Conservation (phyloP, 768 basidiomycete genomes). For the Tubosaeta sp. region DNA sequence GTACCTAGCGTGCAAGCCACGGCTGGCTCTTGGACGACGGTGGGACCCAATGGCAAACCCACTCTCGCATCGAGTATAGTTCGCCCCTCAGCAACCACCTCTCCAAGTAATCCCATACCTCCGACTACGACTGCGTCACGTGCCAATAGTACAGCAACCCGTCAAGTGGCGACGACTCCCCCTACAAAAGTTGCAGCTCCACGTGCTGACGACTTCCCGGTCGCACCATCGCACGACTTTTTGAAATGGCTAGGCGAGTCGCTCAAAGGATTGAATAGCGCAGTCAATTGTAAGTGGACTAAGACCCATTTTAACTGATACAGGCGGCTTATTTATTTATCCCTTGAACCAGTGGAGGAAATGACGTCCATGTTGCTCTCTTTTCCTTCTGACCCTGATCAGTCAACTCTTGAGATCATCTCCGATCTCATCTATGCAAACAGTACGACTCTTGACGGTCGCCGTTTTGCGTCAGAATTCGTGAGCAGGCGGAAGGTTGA, state of each 20-base stretch:
- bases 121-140: constrained; percentile 30
- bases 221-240: constrained; percentile 83
- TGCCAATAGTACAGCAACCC: constrained; percentile 34
- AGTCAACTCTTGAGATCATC: constrained; percentile 84
- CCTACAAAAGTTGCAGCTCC: constrained; percentile 25
- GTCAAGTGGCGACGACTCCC: constrained; percentile 34
- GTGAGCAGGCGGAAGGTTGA: constrained; percentile 84
- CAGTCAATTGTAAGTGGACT: constrained; percentile 47
- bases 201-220: constrained; percentile 58
- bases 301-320: not conserved
- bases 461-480: constrained; percentile 92
- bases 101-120: constrained; percentile 25
- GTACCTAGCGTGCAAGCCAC: constrained; percentile 30
- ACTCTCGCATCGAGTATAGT: constrained; percentile 26
- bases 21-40: constrained; percentile 77
- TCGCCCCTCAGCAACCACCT: constrained; percentile 33
- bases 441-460: constrained; percentile 91
- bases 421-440: constrained; percentile 93
- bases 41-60: constrained; percentile 73
- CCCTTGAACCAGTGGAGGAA: constrained; percentile 73
- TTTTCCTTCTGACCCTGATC: constrained; percentile 87
- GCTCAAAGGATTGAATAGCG: constrained; percentile 63
- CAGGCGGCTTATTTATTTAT: constrained; percentile 18
- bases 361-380: constrained; percentile 93
- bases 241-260: constrained; percentile 87